Evolutionary conservation across 1,284 basidiomycete genomes (phyloP), one percentile per base, ranked within the genome.

Genomic region (Albatrellus sp.): DNA sequence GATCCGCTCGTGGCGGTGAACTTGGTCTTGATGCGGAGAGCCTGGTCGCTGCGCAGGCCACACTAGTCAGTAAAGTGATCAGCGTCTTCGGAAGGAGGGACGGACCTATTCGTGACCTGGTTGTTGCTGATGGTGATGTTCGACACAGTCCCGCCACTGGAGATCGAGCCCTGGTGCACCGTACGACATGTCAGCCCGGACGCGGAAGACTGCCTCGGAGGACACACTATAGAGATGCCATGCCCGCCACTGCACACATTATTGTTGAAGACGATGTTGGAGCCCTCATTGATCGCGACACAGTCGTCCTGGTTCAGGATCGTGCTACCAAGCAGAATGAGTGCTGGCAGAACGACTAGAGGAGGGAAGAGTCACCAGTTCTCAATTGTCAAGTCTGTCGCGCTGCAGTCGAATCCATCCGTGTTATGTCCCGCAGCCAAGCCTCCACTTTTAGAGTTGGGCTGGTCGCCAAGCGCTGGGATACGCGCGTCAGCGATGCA

Each of bases 181-280:
- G 24, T 7, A 7, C 24, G 24, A 4, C 24, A 24, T 20, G 16
- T 20, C 32, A 13, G 20, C 13, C 24, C 3, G 24, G 24, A 24
- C 7, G 24, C 24, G 32, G 19, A 31, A 17, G 16, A n/a, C 28
- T 10, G 35, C 5, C 17, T 24, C 3, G 33, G 28, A 19, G 41
- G 14, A 47, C 54, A 24, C 46, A 58, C 64, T 20, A 81, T 65
- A 4, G 74, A 77, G 46, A 77, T 70, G 30, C 79, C 77, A 47
- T 81, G 78, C 3, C 78, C 75, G 11, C 66, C 64, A 1, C 61
- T 60, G 56, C 79, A 81, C 16, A 63, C 66, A 54, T 75, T 77
- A 20, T 69, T 56, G 43, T 65, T 60, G 56, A 80, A 74, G 39
- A 68, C 52, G 48, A 81, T 73, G 55, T 73, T 74, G 30, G 61